Base-by-base conservation (phyloP, 1,139 yeast genomes). In the Yamadazyma siamensis region DNA sequence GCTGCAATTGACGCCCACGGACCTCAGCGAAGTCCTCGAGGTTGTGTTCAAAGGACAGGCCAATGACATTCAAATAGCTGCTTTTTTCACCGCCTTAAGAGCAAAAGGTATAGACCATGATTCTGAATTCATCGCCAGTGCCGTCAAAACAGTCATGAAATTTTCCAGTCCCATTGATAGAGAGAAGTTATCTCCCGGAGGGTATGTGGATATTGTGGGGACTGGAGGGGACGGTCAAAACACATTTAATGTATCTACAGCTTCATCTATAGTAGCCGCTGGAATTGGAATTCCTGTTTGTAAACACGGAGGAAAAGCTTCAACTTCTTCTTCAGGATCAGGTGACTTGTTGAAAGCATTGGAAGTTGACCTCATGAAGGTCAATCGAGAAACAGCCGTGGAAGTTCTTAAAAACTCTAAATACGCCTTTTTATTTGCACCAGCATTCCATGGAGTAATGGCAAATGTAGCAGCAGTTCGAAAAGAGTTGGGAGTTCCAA, bases 171-270 rank as follows among this genome's bases (percentile, higher is more conserved):
- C 65, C 7, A 74, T 85, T 14, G 55, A 56, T 11, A 52, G 58
- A 1, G 50, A 59, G 3, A 48, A 49, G 7, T 71, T 79, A 4
- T 72, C 71, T 28, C 46, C 61, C 1, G 59, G 53, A 2, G 85
- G 86, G 0, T 83, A 77, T 44, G 71, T 86, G 12, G 98, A 91
- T 56, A 85, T 91, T 23, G 98, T 91, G 6, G 98, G 98, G 2
- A 91, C 98, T 0, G 98, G 98, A 17, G 98, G 98, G 5, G 98
- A 91, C 52, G 96, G 96, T 3, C 96, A 91, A 52, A 82, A 91
- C 52, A 91, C 98, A 0, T 91, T 91, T 60, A 91, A 91, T 50
- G 98, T 91, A 1, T 84, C 95, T 6, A 91, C 98, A 0, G 86
- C 96, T 1, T 71, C 96, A 1, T 96, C 96, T 0, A 87, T 91